These are phyloP conservation scores for Solanum infundibuliforme DNA, from an alignment of 257 asterid genomes.

Conservation along the genomic window DNA sequence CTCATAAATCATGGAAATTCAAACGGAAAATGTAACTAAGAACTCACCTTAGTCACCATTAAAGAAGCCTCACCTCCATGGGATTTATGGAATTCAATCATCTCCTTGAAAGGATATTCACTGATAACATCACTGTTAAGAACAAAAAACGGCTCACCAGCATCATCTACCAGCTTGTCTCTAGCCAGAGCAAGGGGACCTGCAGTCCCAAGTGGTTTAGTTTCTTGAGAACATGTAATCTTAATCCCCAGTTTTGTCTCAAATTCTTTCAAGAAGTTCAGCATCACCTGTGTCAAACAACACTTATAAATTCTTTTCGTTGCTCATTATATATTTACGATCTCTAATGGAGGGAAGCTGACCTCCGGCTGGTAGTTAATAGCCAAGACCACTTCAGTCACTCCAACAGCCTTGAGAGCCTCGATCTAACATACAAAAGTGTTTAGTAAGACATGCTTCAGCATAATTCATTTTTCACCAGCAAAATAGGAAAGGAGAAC, in stretches of 20 bases:
- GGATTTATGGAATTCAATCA: slow-evolving; percentile 84
- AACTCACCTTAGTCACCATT: slow-evolving; percentile 67
- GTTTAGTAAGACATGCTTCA: background rate
- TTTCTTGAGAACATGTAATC: slow-evolving; percentile 93
- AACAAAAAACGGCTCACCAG: slow-evolving; percentile 92
- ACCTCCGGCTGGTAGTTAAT: slow-evolving; percentile 98
- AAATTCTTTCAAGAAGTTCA: slow-evolving; percentile 86
- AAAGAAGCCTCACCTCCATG: slow-evolving; percentile 99
- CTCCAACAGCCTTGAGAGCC: slow-evolving; percentile 87
- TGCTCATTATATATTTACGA: background rate
- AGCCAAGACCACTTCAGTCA: slow-evolving; percentile 90
- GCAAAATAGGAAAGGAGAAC: background rate
- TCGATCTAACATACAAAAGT: slow-evolving; percentile 48
- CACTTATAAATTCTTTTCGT: background rate
- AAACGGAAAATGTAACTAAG: background rate
- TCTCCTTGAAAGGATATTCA: slow-evolving; percentile 77
- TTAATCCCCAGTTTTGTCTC: slow-evolving; percentile 84
- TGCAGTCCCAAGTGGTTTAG: slow-evolving; percentile 97
- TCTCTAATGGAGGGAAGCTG: background rate
- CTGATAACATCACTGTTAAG: slow-evolving; percentile 95
- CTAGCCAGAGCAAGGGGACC: slow-evolving; percentile 98
- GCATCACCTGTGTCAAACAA: slow-evolving; percentile 34
- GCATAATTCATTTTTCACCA: background rate
- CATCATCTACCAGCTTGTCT: slow-evolving; percentile 66
- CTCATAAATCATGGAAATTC: background rate